phyloP scores from a whole-genome alignment of 495 filamentous ascomycete genomes.

The Penicillium ochrochloron region DNA sequence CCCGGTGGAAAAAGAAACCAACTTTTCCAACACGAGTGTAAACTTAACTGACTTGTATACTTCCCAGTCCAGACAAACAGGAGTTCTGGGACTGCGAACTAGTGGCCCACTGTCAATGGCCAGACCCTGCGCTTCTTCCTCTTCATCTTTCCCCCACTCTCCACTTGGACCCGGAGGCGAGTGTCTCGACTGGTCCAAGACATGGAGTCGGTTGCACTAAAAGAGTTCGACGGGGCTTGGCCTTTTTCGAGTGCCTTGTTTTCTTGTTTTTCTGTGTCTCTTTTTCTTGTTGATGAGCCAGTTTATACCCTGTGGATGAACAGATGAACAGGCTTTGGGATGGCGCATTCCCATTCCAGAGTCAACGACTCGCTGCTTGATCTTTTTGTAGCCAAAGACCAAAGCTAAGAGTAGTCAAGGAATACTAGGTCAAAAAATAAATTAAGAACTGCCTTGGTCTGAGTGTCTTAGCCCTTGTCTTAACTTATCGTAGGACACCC shows the following conservation, averaged over 20 bases:
- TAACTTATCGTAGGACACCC: conserved; percentile 5
- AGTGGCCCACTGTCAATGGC: not conserved
- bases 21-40: not conserved
- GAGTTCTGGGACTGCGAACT: not conserved
- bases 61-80: not conserved
- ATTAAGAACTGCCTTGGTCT: not conserved
- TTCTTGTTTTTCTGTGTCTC: not conserved
- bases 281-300: not conserved
- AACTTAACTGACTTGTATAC: not conserved
- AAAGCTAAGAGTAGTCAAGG: too few relatives aligned
- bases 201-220: not conserved
- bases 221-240: not conserved
- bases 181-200: conserved; percentile 6
- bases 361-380: too few relatives aligned
- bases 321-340: conserved; percentile 5
- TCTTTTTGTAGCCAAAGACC: not conserved
- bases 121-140: conserved; percentile 1
- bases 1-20: conserved; percentile 4
- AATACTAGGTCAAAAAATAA: not conserved
- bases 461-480: conserved; percentile 6
- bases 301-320: not conserved
- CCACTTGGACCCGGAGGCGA: not conserved
- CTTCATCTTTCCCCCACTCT: conserved; percentile 6
- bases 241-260: not conserved
- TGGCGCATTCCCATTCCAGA: not conserved